phyloP scores from a whole-genome alignment of 441 rosid genomes.

The Corymbia citriodora region DNA sequence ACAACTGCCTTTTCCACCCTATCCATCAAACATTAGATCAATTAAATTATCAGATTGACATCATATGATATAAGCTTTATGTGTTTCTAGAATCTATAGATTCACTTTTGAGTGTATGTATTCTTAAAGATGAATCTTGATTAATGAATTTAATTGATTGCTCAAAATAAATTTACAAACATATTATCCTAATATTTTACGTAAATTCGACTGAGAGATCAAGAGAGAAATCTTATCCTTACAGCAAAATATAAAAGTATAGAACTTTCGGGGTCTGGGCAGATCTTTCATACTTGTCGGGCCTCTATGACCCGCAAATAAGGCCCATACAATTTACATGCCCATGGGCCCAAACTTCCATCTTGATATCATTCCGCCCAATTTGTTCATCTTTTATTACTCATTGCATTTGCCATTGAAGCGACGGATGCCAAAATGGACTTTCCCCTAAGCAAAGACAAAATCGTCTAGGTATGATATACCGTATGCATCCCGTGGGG shows the following conservation, averaged over 20 bases:
- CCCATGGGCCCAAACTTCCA: not conserved
- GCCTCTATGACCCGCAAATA: not conserved
- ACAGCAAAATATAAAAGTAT: not conserved
- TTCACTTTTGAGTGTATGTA: not conserved
- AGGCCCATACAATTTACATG: not conserved
- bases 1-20: not conserved
- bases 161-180: not conserved
- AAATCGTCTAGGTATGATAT: not conserved
- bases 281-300: not conserved
- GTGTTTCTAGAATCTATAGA: not conserved
- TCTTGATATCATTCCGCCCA: not conserved
- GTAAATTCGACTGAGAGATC: not conserved
- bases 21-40: not conserved
- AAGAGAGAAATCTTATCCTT: not conserved
- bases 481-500: not conserved
- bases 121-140: not conserved
- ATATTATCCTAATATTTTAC: not conserved
- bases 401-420: not conserved
- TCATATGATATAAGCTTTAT: not conserved
- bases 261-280: not conserved
- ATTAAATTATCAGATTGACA: not conserved
- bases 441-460: not conserved
- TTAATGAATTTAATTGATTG: not conserved
- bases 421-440: not conserved
- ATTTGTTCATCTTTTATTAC: not conserved